Conservation (phyloP, 257 asterid species). For the Scutellaria barbata region DNA sequence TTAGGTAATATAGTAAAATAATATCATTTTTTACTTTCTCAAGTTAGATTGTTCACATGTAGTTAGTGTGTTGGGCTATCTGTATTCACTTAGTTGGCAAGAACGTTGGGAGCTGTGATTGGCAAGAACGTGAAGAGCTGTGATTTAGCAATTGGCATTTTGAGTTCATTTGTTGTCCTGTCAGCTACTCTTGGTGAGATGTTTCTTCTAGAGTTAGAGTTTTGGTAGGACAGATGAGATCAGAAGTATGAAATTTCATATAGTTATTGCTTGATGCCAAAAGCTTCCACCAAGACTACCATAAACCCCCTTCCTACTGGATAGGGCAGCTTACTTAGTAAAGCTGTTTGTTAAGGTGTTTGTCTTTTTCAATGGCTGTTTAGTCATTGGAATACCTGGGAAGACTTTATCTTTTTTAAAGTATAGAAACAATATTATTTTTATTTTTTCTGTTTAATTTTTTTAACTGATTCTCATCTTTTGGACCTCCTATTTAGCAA, state of each 20-base stretch:
- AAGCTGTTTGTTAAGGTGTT: background rate
- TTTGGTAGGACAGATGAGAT: background rate
- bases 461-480: too few species aligned
- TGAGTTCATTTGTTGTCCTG: background rate
- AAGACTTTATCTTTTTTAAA: background rate
- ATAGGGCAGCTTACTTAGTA: constrained; percentile 7
- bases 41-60: background rate
- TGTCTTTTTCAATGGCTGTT: constrained; percentile 2
- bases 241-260: background rate
- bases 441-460: background rate
- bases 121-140: background rate
- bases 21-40: background rate
- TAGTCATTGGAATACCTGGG: constrained; percentile 16
- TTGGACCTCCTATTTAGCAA: background rate
- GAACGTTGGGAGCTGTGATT: background rate
- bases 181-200: background rate
- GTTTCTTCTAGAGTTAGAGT: background rate
- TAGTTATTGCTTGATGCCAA: background rate
- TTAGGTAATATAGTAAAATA: too few species aligned
- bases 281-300: background rate
- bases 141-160: constrained; percentile 3
- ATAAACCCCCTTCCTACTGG: background rate
- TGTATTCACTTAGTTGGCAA: background rate
- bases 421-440: background rate
- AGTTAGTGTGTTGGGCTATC: background rate